Conservation (phyloP, 176 grass and related monocot genomes). For the Carex myosuroides region DNA sequence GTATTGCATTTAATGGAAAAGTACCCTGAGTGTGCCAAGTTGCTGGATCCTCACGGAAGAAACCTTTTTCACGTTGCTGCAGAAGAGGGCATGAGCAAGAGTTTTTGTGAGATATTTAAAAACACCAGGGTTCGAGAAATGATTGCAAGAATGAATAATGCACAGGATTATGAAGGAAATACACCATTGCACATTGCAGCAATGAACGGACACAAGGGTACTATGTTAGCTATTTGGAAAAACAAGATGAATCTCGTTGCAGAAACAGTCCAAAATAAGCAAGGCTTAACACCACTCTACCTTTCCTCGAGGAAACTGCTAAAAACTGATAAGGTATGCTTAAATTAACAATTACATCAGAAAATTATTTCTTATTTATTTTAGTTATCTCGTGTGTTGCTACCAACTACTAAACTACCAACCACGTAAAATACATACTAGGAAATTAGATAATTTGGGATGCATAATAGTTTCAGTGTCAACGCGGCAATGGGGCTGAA, state of each 20-base stretch:
- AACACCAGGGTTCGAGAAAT: not conserved
- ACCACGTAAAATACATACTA: not conserved
- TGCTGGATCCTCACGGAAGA: not conserved
- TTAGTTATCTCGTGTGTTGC: too few species aligned
- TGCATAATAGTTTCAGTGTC: too few species aligned
- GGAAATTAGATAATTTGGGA: too few species aligned
- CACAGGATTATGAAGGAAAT: not conserved
- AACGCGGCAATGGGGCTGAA: too few species aligned
- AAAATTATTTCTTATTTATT: too few species aligned
- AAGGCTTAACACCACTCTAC: not conserved
- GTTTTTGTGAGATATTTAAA: not conserved
- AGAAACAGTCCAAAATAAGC: not conserved
- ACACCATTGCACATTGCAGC: not conserved
- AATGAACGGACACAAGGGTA: not conserved
- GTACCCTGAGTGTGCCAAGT: not conserved
- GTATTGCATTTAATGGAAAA: not conserved
- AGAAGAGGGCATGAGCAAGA: not conserved
- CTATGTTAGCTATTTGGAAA: not conserved
- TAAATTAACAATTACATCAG: not conserved
- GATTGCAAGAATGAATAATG: not conserved
- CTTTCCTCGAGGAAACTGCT: not conserved
- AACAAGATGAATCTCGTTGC: not conserved
- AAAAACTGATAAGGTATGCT: not conserved
- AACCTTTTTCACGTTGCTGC: slow-evolving; percentile 6
- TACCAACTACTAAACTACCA: too few species aligned